Evolutionary conservation across 2,329 filamentous ascomycete species (phyloP).

Genomic region (Lasiodiplodia sp.): DNA sequence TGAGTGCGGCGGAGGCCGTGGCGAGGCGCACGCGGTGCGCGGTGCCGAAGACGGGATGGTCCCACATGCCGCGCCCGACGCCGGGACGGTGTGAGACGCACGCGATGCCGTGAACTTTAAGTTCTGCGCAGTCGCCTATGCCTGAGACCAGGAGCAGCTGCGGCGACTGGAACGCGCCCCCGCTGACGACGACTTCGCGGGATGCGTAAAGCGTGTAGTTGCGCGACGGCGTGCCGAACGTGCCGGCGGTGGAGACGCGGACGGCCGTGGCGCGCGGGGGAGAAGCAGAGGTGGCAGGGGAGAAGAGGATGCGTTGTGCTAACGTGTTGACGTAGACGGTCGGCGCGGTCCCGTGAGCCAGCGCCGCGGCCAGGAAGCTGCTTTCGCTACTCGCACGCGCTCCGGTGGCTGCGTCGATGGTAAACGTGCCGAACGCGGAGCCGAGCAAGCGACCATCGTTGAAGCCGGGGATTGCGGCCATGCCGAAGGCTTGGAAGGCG

Average conservation of each 20-base stretch:
- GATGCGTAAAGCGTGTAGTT: conserved; percentile 37
- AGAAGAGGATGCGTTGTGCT: conserved; percentile 41
- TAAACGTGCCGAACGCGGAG: conserved; percentile 29
- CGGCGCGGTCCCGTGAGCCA: conserved; percentile 30
- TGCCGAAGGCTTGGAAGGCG: conserved; percentile 27
- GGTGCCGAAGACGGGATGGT: conserved; percentile 36
- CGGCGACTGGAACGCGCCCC: conserved; percentile 55
- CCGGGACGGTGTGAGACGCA: conserved; percentile 36
- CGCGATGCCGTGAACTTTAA: conserved; percentile 36
- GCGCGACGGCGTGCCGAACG: not conserved
- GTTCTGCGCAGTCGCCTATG: conserved; percentile 39
- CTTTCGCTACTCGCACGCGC: conserved; percentile 33
- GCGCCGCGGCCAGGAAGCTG: conserved; percentile 35
- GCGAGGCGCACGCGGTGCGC: conserved; percentile 32
- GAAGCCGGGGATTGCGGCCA: conserved; percentile 7
- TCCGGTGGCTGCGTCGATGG: conserved; percentile 38
- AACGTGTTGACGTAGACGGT: conserved; percentile 40
- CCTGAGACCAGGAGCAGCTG: conserved; percentile 50
- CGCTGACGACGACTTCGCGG: conserved; percentile 54
- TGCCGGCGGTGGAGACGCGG: conserved; percentile 36
- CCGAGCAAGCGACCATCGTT: conserved; percentile 20
- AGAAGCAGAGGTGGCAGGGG: conserved; percentile 32
- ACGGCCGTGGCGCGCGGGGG: conserved; percentile 35
- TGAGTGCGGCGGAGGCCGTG: not conserved
- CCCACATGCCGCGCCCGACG: conserved; percentile 39